Evolutionary conservation across 352 stramenopile species (phyloP), one percentile per base, ranked within the genome.

Genomic region (Phytopythium helicoides): DNA sequence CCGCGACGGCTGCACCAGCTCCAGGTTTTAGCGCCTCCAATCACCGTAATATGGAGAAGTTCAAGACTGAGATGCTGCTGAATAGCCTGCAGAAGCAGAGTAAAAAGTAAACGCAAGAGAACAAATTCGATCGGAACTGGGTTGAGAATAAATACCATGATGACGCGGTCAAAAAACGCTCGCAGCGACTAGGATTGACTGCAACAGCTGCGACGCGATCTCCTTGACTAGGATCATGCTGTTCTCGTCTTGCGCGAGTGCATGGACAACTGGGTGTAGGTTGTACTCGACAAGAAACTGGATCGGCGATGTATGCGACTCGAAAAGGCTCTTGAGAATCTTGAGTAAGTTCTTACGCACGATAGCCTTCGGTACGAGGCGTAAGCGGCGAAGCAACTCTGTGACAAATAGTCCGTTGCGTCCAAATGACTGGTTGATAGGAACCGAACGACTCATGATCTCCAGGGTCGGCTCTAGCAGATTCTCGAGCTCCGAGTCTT

Each of bases 341-440:
- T 94, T 94, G 47, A 97, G 81, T 47, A 97, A 58, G 50, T 95
- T 95, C 52, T 95, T 96, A 40, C 87, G 80, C 35, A 97, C 87
- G 33, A 96, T 90, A 1, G 87, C 89, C 62, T 96, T 96, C 3
- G 82, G 76, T 26, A 87, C 73, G 11, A 88, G 76, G 6, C 74
- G 79, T 34, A 97, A 53, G 0, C 88, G 82, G 25, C 64, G 77
- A 16, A 97, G 68, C 38, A 97, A 74, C 56, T 96, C 86, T 8
- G 57, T 73, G 52, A 97, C 79, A 36, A 97, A 97, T 26, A 96
- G 60, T 23, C 73, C 74, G 25, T 73, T 95, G 21, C 79, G 75
- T 18, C 89, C 87, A 7, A 97, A 71, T n/a, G 89, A 81, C 45
- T 95, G 81, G 44, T 93, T 94, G 15, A 95, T 67, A 16, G 73